Evolutionary conservation across 352 stramenopile genomes (phyloP), one percentile per base, ranked within the genome.

Genomic region (Pythium insidiosum): DNA sequence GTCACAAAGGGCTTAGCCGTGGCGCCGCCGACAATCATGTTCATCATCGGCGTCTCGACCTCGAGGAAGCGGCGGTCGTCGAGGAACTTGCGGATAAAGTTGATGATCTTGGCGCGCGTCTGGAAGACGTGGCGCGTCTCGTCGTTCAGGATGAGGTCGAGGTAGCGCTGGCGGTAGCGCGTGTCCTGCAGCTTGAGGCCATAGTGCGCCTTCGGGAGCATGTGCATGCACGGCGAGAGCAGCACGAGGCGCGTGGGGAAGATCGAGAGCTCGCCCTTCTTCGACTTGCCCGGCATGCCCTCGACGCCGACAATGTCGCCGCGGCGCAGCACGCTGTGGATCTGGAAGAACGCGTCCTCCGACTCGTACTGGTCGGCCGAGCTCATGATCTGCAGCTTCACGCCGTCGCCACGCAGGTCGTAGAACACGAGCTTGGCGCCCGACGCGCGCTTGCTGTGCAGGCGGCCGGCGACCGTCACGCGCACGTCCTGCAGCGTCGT

Each of bases 351-450:
- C 22, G 61, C 62, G 31, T 77, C 68, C 12, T 50, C 54, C 37
- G 47, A 70, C 38, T 73, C 72, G 50, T 87, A 88, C n/a, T 52
- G 69, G 31, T 79, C 74, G 26, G 83, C 35, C 51, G 73, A 91
- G 35, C 79, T 93, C 96, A 99, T 99, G 53, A 99, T 79, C 76
- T 99, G 97, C 33, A 99, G 68, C 64, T 97, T 97, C 34, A 72
- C 72, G 49, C 94, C 93, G 50, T 98, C 94, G 2, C 83, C 94
- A 34, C 94, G 84, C 33, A 99, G 50, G 68, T 98, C 95, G 66
- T 99, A 99, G 68, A 99, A 99, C 42, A 98, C 85, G 22, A 99
- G 74, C 71, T 99, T 96, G 38, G 72, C 94, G 41, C 96, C 95
- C 38, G 97, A 96, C 42, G 79, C 73, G 54, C 96, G 88, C 68